A percentile compares a stretch with the other conserved stretches of the same genome.
phyloP scores from a whole-genome alignment of 2,329 filamentous ascomycete genomes.

The Ophiostoma perfectum region DNA sequence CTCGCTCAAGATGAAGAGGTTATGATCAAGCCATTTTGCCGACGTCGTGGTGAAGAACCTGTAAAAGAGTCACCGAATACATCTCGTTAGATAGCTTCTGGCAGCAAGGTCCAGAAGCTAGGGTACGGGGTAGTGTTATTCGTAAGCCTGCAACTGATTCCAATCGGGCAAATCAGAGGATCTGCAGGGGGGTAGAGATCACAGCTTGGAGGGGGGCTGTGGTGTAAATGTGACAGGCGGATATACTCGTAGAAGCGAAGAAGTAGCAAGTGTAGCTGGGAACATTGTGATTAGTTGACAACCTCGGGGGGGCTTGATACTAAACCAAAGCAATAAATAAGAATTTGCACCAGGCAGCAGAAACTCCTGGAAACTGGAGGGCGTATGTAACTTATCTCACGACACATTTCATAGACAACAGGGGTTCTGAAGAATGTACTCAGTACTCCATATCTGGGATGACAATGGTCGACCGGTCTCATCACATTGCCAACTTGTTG shows the following conservation, averaged over 20 bases:
- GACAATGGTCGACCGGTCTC: neutral
- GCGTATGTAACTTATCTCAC: neutral
- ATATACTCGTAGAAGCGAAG: neutral
- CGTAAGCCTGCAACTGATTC: slow-evolving; percentile 15
- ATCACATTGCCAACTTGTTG: neutral
- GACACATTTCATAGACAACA: too few relatives aligned
- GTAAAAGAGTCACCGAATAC: neutral
- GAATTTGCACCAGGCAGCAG: neutral
- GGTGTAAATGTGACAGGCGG: neutral
- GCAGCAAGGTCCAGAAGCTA: neutral
- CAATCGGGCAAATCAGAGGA: slow-evolving; percentile 30
- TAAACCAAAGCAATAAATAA: slow-evolving; percentile 3
- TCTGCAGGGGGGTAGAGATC: slow-evolving; percentile 27
- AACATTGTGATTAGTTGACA: slow-evolving; percentile 1
- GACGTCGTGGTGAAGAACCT: neutral
- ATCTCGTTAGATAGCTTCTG: neutral
- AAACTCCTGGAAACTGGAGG: neutral
- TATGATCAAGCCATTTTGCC: neutral
- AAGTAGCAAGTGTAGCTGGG: slow-evolving; percentile 7
- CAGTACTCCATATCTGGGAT: neutral
- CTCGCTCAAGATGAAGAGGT: too few relatives aligned
- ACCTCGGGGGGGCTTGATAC: neutral
- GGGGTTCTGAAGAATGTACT: too few relatives aligned
- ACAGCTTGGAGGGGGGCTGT: neutral
- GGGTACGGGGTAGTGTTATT: slow-evolving; percentile 10